Base-by-base conservation (phyloP, 306 rosid species). In the Herpetospermum pedunculosum region DNA sequence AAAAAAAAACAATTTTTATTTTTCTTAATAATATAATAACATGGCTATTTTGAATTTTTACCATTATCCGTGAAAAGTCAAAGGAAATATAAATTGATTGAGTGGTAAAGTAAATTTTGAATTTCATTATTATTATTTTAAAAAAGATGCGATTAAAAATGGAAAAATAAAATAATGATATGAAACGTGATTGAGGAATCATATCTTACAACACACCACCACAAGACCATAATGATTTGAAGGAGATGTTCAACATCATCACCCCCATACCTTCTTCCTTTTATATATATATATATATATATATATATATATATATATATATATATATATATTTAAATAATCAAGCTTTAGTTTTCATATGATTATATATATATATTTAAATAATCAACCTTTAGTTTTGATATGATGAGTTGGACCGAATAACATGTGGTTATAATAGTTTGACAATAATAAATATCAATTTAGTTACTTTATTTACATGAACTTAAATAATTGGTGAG, bases 171-270 rank as follows among this genome's bases (percentile, higher is more conserved):
- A 64, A 64, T 29, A 58, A 13, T 19, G 10, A 21, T 41, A 40
- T 65, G 15, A 65, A 57, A 65, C 32, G 72, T 38, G 72, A 41
- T 68, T 68, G 53, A 68, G 21, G 54, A 43, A 68, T 68, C 37
- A 25, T 41, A 14, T 5, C 14, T 40, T 13, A 28, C 53, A 43
- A 14, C 73, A 12, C 52, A 23, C 5, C 35, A 12, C 34, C 23
- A 15, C 13, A 68, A 26, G 37, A 25, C 37, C 34, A 14, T 43
- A 25, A 68, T 68, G 73, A 68, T 68, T 46, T 68, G 34, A 38
- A 13, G 73, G 37, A 68, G 14, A 14, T 43, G 14, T 41, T 68
- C 13, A 25, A 25, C 53, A 68, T 68, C 73, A 68, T 68, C 38
- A 68, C 73, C 73, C 73, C 52, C 73, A 41, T 2, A 32, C 48